Evolutionary conservation across 352 stramenopile genomes (phyloP).

Genomic region (Globisporangium yorkense): DNA sequence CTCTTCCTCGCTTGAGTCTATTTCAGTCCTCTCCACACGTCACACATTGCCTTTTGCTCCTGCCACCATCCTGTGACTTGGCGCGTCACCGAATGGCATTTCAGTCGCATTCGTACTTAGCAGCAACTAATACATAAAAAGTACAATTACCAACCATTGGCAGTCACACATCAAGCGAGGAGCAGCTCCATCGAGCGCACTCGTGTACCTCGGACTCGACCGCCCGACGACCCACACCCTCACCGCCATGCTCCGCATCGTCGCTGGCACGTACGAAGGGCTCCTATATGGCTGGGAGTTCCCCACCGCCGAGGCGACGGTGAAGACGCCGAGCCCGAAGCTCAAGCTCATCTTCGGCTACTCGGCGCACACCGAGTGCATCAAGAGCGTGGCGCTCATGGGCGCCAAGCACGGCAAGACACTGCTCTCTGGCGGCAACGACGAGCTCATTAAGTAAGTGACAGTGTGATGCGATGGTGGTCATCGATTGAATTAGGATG

Average conservation of each 20-base stretch:
- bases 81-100: too few species aligned
- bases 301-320: slow-evolving; percentile 17
- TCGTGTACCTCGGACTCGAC: too few species aligned
- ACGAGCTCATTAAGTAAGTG: slow-evolving; percentile 85
- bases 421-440: slow-evolving; percentile 71
- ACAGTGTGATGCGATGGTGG: too few species aligned
- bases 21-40: not conserved
- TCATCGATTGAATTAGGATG: too few species aligned
- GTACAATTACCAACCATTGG: too few species aligned
- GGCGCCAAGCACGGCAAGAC: slow-evolving; percentile 74
- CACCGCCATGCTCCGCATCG: slow-evolving; percentile 60
- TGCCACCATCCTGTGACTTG: too few species aligned
- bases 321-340: slow-evolving; percentile 26
- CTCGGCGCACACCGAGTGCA: slow-evolving; percentile 75
- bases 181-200: too few species aligned
- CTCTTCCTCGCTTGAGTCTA: too few species aligned
- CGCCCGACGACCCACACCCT: too few species aligned
- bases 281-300: slow-evolving; percentile 83
- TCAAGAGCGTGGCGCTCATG: slow-evolving; percentile 84
- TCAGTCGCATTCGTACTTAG: too few species aligned
- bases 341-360: slow-evolving; percentile 87
- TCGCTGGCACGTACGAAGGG: slow-evolving; percentile 82
- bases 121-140: too few species aligned
- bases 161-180: too few species aligned
- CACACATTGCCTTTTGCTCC: not conserved